These are phyloP conservation scores for Phoma sp. DNA, from an alignment of 2,329 filamentous ascomycete genomes.

Conservation along the genomic window DNA sequence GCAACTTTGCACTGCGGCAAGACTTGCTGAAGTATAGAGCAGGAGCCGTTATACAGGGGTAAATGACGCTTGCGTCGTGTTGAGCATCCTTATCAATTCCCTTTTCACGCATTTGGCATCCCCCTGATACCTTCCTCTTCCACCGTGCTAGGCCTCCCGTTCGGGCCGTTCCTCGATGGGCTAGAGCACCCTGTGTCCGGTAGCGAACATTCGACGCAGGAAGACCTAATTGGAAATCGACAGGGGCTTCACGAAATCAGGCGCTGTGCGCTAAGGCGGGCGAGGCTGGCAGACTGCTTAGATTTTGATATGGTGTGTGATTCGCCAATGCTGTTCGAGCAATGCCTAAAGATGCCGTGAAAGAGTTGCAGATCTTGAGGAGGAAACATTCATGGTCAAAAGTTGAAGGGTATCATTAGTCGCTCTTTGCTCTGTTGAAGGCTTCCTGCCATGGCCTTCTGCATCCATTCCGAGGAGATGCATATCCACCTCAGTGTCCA, in stretches of 20 bases:
- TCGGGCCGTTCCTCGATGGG: constrained; percentile 12
- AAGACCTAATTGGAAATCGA: background rate
- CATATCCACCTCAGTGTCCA: no score
- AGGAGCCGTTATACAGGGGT: background rate
- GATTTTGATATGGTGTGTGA: background rate
- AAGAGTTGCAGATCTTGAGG: no score
- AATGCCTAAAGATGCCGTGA: no score
- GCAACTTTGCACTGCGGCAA: no score
- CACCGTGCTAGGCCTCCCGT: constrained; percentile 11
- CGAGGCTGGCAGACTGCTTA: background rate
- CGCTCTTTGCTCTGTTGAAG: background rate
- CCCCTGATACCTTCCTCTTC: constrained; percentile 7
- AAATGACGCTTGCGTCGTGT: background rate
- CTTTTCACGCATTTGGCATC: background rate
- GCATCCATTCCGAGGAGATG: no score
- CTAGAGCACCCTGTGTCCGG: constrained; percentile 5
- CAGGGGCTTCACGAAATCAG: background rate
- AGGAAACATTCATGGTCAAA: background rate
- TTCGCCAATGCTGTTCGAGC: no score
- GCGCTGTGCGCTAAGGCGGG: background rate
- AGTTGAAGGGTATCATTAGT: background rate
- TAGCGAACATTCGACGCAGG: background rate
- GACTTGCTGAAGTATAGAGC: no score
- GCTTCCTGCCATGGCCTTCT: background rate
- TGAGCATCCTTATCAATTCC: constrained; percentile 1